Evolutionary conservation across 2,329 filamentous ascomycete species (phyloP), one percentile per base, ranked within the genome.

Genomic region (Exophiala xenobiotica): DNA sequence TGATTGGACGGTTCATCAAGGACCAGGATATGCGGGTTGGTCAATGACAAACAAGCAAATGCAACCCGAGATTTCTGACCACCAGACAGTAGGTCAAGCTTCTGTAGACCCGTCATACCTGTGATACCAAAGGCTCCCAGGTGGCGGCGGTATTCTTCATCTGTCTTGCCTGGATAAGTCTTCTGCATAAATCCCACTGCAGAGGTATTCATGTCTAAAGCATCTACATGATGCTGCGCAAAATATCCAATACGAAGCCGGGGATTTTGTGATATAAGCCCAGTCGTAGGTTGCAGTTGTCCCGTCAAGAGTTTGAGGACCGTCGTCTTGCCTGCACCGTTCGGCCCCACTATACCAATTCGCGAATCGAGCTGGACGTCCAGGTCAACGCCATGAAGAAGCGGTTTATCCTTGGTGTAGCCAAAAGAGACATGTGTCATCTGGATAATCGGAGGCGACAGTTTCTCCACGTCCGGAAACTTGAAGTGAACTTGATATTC

Each of bases 1-100:
- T 99, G 93, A 77, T 99, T 99, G 59, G 90, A 96, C 68, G 93
- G 93, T 72, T 99, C 93, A 80, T 99, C 93, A 44, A 99, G 87
- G 55, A 99, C 92, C 40, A 99, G 80, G 61, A 99, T 97, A 67
- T 99, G 93, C 14, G 93, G 93, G 71, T 97, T 96, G 42, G 85
- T 89, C 60, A 99, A 76, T 0, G 90, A 92, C 56, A 99, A 74
- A 67, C 92, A 97, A n/a, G 93, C 92, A 71, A 99, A 99, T 6
- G 93, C 93, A 1, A 99, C 93, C 76, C 93, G 88, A 45, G 91
- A 97, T 71, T 99, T 99, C 68, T 99, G 93, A 76, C 93, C 93
- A 78, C 93, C 93, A 11, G 93, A 99, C 3, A 99, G 74, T 43
- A 96, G 73, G 35, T 75, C 92, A 87, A 99, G 96, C 75, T 95